Conservation (phyloP, 352 stramenopile genomes). For the Pythium folliculosum region DNA sequence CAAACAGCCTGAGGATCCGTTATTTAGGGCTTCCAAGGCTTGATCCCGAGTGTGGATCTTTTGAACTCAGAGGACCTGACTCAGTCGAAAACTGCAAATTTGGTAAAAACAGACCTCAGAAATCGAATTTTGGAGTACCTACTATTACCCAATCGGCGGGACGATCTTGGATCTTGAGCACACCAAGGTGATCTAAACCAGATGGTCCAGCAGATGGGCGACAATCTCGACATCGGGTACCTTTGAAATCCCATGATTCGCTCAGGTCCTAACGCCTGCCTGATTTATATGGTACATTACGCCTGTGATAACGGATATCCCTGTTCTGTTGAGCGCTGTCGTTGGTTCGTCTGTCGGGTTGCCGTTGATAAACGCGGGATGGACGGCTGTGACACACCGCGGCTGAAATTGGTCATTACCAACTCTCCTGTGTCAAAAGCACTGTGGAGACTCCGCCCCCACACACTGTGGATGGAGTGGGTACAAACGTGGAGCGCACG, state of each 20-base stretch:
- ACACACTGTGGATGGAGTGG: not conserved
- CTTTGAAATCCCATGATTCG: not conserved
- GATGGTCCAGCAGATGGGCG: slow-evolving; percentile 11
- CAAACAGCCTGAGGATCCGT: too few relatives aligned
- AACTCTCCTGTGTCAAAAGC: not conserved
- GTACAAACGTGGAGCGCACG: not conserved
- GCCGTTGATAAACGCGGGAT: slow-evolving; percentile 1
- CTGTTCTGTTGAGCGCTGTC: not conserved
- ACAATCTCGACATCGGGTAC: not conserved
- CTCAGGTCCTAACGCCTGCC: not conserved
- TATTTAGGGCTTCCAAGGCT: too few relatives aligned
- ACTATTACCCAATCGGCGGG: too few relatives aligned
- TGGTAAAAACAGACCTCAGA: too few relatives aligned
- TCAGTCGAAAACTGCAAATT: too few relatives aligned
- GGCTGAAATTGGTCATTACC: slow-evolving; percentile 9
- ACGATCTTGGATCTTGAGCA: too few relatives aligned
- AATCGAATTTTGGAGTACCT: too few relatives aligned
- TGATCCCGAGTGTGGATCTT: too few relatives aligned
- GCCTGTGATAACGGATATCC: not conserved
- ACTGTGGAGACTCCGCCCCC: not conserved
- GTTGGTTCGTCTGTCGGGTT: not conserved
- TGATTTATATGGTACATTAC: not conserved
- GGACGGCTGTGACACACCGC: slow-evolving; percentile 4
- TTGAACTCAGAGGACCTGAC: too few relatives aligned
- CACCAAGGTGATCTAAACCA: slow-evolving; percentile 2